A percentile compares a stretch with the other conserved stretches of the same genome.
Conservation (phyloP, 2,329 filamentous ascomycete genomes). For the Claviceps fusiformis region DNA sequence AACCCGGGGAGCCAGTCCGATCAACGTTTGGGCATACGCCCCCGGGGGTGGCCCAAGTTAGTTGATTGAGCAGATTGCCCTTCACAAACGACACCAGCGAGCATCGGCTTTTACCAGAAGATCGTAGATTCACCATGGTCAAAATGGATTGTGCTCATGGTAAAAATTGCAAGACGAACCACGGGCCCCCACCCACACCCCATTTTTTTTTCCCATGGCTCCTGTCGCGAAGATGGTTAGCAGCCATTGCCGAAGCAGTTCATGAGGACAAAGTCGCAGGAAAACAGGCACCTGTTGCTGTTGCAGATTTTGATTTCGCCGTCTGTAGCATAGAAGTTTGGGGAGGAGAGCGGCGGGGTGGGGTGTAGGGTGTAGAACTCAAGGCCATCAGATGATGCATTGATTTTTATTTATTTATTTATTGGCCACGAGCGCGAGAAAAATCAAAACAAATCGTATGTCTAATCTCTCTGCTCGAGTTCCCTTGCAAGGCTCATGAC, state of each 20-base stretch:
- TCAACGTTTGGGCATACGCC: not conserved
- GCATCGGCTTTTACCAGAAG: constrained; percentile 5
- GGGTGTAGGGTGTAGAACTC: no score
- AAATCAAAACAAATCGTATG: not conserved
- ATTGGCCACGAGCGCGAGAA: no score
- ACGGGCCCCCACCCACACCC: not conserved
- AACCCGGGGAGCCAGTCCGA: no score
- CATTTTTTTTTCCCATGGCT: not conserved
- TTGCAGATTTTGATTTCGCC: no score
- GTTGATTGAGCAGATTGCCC: not conserved
- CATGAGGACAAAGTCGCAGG: no score
- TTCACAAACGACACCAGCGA: not conserved
- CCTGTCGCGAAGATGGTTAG: not conserved
- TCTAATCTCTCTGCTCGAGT: not conserved
- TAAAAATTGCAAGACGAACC: not conserved
- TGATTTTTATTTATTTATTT: not conserved
- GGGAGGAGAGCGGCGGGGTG: no score
- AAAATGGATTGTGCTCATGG: constrained; percentile 3
- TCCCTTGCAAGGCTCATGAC: not conserved
- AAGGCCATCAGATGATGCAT: not conserved
- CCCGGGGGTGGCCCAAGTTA: not conserved
- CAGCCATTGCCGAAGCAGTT: not conserved
- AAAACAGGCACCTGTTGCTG: no score
- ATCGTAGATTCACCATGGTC: constrained; percentile 4
- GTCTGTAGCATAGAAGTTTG: not conserved